Evolutionary conservation across 108 stramenopile genomes (phyloP).

Genomic region (Parietichytrium sp.): DNA sequence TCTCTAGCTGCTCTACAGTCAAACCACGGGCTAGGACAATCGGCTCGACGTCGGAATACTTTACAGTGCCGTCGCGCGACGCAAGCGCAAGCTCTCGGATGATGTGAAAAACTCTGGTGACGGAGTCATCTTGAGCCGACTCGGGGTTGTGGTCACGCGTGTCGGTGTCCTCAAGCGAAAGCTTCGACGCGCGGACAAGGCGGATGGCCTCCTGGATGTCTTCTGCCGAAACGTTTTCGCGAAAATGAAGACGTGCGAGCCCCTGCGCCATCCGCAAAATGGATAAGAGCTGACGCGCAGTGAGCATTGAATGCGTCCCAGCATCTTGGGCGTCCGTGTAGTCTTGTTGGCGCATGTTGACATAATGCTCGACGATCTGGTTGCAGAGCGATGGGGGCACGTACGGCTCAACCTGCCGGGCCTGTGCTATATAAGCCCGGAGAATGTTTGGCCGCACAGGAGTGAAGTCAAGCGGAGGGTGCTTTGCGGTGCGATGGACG

Average conservation of each 20-base stretch:
- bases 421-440: slow-evolving; percentile 88
- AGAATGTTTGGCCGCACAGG: slow-evolving; percentile 72
- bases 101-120: slow-evolving; percentile 67
- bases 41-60: slow-evolving; percentile 68
- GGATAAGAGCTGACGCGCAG: slow-evolving; percentile 91
- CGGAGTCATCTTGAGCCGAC: slow-evolving; percentile 68
- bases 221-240: slow-evolving; percentile 82
- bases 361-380: slow-evolving; percentile 95
- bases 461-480: slow-evolving; percentile 58
- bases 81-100: slow-evolving; percentile 41
- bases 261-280: slow-evolving; percentile 92
- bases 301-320: slow-evolving; percentile 83
- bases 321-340: slow-evolving; percentile 40
- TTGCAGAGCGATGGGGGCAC: slow-evolving; percentile 86
- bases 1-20: slow-evolving; percentile 74
- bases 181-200: slow-evolving; percentile 69
- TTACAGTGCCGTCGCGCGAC: slow-evolving; percentile 35
- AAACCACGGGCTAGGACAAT: slow-evolving; percentile 85
- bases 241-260: slow-evolving; percentile 88
- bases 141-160: slow-evolving; percentile 66
- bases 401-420: slow-evolving; percentile 80
- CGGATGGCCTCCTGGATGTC: slow-evolving; percentile 98
- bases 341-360: slow-evolving; percentile 78
- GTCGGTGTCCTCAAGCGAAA: slow-evolving; percentile 50
- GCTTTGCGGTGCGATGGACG: slow-evolving; percentile 87